Base-by-base conservation (phyloP, 176 grass and related monocot genomes). In the Echinochloa phyllopogon region DNA sequence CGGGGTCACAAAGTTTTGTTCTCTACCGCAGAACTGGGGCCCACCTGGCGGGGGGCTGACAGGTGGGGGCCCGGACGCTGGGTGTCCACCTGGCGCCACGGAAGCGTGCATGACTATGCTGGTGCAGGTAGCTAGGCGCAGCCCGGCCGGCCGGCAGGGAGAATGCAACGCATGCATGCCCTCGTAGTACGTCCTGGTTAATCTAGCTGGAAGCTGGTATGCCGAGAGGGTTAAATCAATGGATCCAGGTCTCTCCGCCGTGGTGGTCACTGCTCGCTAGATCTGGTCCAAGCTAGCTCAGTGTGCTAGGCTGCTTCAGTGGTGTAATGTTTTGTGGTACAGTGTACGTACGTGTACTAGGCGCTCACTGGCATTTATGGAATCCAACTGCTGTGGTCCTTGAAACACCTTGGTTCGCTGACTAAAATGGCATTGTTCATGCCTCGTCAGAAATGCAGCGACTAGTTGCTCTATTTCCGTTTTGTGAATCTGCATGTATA, bases 1-100 rank as follows among this genome's bases (percentile, higher is more conserved):
- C 36, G 71, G 60, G 62, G 71, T 51, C 24, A 51, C 71, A 17
- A 48, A 29, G 49, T 76, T 82, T 76, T 87, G 61, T 87, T 68
- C 70, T 68, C 49, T 57, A 61, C 60, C 56, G 8, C 16, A 48
- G 38, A 57, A 24, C 40, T 6, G 40, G 4, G 0, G 69, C 24
- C 47, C 57, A 45, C 69, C 37, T 80, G 68, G 21, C 24, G 33
- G n/a, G 4, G 2, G 8, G 6, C 78, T 81, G 49, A 42, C 65
- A 57, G 21, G 50, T 69, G 38, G 65, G 64, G 65, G 23, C 36
- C 50, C 6, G 8, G 29, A 1, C 50, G 3, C 48, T 16, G 50
- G 42, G 0, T 6, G 70, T 43, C 41, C 71, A 70, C 72, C 21
- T 60, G 86, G 79, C 51, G 61, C 52, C 72, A 68, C 78, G 21